phyloP scores from a whole-genome alignment of 208 protist species.

The Wallacemonas sp. region DNA sequence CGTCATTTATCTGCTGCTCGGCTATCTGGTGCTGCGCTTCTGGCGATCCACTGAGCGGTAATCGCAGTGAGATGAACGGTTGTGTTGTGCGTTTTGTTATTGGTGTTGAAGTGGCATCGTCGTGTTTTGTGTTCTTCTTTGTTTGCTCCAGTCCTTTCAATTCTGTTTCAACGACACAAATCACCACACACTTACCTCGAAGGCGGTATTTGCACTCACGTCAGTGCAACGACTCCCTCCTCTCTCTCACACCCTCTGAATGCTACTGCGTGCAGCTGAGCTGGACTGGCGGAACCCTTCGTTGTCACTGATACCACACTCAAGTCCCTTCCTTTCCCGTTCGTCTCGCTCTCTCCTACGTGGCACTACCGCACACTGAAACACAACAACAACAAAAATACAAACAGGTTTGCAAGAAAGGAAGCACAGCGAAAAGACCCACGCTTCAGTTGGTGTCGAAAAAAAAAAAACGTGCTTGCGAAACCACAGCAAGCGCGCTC shows the following conservation, averaged over 20 bases:
- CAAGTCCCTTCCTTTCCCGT: not conserved
- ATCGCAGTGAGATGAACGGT: not conserved
- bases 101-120: no score
- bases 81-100: not conserved
- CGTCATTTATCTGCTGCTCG: constrained; percentile 46
- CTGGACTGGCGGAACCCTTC: no score
- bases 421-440: not conserved
- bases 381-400: not conserved
- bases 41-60: constrained; percentile 25
- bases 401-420: not conserved
- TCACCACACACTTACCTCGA: no score
- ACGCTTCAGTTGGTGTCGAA: no score
- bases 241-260: no score
- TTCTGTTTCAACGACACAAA: not conserved
- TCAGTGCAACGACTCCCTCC: no score
- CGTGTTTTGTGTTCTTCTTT: not conserved
- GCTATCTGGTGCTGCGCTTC: constrained; percentile 44
- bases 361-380: constrained; percentile 1
- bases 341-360: constrained; percentile 14
- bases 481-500: no score
- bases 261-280: no score
- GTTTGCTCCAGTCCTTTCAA: not conserved
- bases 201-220: no score
- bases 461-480: no score
- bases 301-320: no score